These are phyloP conservation scores for Eutypa lata DNA, from an alignment of 2,329 filamentous ascomycete species.

Conservation along the genomic window DNA sequence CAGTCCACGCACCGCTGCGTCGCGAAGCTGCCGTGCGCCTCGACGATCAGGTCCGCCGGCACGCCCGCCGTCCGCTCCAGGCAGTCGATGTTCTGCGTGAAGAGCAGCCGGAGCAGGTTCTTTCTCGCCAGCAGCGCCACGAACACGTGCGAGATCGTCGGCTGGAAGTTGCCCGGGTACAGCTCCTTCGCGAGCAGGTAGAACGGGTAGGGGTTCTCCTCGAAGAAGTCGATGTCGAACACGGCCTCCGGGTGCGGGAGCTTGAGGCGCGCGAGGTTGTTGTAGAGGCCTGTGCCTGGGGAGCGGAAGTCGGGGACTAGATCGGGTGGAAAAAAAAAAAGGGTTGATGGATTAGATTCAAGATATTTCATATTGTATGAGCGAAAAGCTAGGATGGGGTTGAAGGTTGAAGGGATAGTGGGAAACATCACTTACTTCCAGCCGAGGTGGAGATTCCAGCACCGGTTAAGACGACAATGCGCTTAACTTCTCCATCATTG, in stretches of 20 bases:
- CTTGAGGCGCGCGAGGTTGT: slow-evolving; percentile 81
- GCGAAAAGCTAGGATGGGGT: too few species aligned
- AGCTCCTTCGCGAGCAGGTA: slow-evolving; percentile 90
- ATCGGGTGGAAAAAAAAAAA: not conserved
- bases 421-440: slow-evolving; percentile 50
- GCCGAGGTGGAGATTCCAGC: slow-evolving; percentile 81
- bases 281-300: slow-evolving; percentile 88
- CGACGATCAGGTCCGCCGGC: slow-evolving; percentile 75
- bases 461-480: slow-evolving; percentile 85
- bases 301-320: slow-evolving; percentile 91
- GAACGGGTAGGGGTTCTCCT: slow-evolving; percentile 80
- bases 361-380: too few species aligned
- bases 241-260: slow-evolving; percentile 89
- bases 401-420: not conserved
- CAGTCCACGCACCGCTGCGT: slow-evolving; percentile 90
- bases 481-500: slow-evolving; percentile 60
- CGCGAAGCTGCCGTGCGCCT: slow-evolving; percentile 95
- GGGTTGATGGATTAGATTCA: not conserved
- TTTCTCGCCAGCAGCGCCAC: slow-evolving; percentile 79
- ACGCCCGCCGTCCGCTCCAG: slow-evolving; percentile 86
- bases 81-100: slow-evolving; percentile 98
- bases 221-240: slow-evolving; percentile 90
- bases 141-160: slow-evolving; percentile 88
- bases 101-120: slow-evolving; percentile 75
- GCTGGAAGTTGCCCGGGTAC: slow-evolving; percentile 84